Evolutionary conservation across 305 asterid genomes (phyloP).

Genomic region (Fraxinus latifolia): DNA sequence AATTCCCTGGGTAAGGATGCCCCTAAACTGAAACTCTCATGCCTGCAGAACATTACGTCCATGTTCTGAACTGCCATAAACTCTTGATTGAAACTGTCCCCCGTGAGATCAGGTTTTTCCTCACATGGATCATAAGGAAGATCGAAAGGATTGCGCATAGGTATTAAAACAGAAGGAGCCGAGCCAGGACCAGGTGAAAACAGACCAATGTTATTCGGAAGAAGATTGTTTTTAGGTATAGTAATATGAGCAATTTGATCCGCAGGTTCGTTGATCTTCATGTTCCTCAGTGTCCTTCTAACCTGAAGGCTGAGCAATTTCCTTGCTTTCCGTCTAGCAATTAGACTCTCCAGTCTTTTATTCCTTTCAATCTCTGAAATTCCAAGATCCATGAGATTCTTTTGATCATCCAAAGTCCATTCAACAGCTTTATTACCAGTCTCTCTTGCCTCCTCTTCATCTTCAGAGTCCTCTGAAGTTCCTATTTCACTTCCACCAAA

Average conservation of each 20-base stretch:
- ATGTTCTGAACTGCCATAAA: conserved; percentile 40
- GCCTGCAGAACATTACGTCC: conserved; percentile 55
- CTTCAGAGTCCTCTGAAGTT: conserved; percentile 33
- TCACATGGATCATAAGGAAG: conserved; percentile 92
- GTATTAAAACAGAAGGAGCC: conserved; percentile 71
- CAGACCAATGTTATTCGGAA: conserved; percentile 8
- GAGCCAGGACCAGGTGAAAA: conserved; percentile 71
- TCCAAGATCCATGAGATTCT: conserved; percentile 54
- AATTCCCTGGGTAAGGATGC: conserved; percentile 30
- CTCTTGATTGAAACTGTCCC: conserved; percentile 70
- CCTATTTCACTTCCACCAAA: conserved; percentile 17
- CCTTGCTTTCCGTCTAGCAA: conserved; percentile 71
- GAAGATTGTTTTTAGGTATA: conserved; percentile 38
- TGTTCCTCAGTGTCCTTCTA: conserved; percentile 44
- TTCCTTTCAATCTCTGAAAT: conserved; percentile 64
- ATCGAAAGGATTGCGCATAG: conserved; percentile 76
- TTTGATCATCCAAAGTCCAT: conserved; percentile 43
- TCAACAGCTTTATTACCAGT: conserved; percentile 32
- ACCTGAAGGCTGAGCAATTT: conserved; percentile 48
- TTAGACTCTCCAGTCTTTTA: conserved; percentile 75
- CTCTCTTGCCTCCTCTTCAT: conserved; percentile 30
- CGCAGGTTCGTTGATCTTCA: conserved; percentile 29
- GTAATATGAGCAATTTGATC: conserved; percentile 38
- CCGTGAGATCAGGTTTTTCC: conserved; percentile 75
- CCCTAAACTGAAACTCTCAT: conserved; percentile 60